Evolutionary conservation across 352 stramenopile genomes (phyloP), one percentile per base, ranked within the genome.

Genomic region (Globisporangium nodosum): DNA sequence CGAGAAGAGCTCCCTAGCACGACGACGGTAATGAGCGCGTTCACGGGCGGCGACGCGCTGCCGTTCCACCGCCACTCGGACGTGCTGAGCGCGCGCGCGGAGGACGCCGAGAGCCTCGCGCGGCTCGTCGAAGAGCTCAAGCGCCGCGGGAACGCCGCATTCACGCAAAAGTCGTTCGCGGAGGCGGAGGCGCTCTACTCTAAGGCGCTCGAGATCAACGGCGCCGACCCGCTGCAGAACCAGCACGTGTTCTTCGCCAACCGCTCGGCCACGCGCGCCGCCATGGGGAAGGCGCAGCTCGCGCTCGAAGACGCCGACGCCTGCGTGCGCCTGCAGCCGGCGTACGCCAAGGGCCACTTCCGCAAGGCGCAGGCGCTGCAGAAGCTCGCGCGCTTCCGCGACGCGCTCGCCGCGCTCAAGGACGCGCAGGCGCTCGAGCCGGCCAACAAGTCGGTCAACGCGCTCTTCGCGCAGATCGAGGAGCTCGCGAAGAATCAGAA

Each of bases 131-230:
- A 87, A 16, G 88, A 96, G 72, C 71, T 96, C 54, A 96, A 96
- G 73, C 78, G 83, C 16, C 81, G 88, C 11, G 88, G 88, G 52
- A 96, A 96, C 60, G 79, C 84, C 7, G 88, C 88, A 6, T 96
- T 96, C 69, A 57, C 75, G 66, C 77, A 91, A 61, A 92, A 92
- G 60, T 64, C 78, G 30, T 74, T 89, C 48, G 90, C 97, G 43
- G 93, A 98, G 61, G 96, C 96, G 18, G 92, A 98, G 53, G 78
- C 90, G 56, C 78, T 99, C n/a, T 99, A 99, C 78, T 81, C 81
- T 57, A 98, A 97, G 66, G 96, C 88, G 37, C 90, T 99, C 58
- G 82, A 97, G 30, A 59, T 94, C 57, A 89, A 54, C 59, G 39
- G 37, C 46, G 65, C 54, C 43, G 66, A 89, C 46, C 66, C 64